Percentiles rank a stretch among this genome's conserved stretches.
These are phyloP conservation scores for Apiospora hydei DNA, from an alignment of 2,329 filamentous ascomycete genomes.

Conservation along the genomic window DNA sequence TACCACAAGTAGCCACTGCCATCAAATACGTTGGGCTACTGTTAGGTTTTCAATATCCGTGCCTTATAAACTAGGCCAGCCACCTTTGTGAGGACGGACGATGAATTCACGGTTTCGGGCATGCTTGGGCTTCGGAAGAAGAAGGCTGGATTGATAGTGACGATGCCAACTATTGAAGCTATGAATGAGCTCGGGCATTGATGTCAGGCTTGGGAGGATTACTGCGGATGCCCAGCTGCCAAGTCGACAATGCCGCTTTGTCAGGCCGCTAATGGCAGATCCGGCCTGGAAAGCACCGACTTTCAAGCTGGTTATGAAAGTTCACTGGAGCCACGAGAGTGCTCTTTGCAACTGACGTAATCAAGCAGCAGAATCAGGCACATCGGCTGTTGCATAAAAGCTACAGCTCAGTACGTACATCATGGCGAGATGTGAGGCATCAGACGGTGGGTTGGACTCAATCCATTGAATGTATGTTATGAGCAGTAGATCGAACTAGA, in stretches of 20 bases:
- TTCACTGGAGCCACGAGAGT: slow-evolving; percentile 11
- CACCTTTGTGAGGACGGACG: not conserved
- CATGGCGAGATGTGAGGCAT: slow-evolving; percentile 2
- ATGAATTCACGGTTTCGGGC: not conserved
- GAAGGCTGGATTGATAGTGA: not conserved
- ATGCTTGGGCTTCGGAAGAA: not conserved
- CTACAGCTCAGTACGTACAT: not conserved
- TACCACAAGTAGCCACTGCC: not conserved
- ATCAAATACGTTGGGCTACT: not conserved
- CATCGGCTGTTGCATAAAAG: not conserved
- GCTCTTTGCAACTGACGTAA: slow-evolving; percentile 1
- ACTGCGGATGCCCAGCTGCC: not conserved
- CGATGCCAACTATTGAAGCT: not conserved
- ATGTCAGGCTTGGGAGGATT: not conserved
- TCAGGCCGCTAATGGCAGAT: slow-evolving; percentile 15
- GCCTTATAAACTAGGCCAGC: not conserved
- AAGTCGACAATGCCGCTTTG: slow-evolving; percentile 18
- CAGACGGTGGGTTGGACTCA: not conserved
- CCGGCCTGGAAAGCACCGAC: not conserved
- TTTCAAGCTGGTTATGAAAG: not conserved
- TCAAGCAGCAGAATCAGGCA: not conserved
- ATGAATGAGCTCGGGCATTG: not conserved
- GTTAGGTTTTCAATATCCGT: not conserved
- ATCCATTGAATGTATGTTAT: not conserved
- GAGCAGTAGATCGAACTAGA: slow-evolving; percentile 4